Evolutionary conservation across 176 grass and related monocot species (phyloP).

Genomic region (Stipa capillata): DNA sequence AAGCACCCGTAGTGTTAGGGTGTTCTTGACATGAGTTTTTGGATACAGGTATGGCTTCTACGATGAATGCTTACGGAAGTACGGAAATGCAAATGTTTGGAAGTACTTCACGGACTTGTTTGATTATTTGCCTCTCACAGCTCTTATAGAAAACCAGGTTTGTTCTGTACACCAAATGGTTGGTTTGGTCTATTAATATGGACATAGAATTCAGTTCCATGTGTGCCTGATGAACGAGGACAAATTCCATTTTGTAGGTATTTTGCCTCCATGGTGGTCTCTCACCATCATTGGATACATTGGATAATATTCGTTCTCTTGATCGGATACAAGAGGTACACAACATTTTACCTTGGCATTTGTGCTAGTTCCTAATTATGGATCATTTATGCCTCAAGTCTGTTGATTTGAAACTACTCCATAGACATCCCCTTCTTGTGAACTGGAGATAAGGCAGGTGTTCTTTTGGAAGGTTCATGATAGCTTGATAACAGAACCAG

Average conservation of each 20-base stretch:
- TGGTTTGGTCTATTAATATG: not conserved
- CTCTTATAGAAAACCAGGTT: conserved; percentile 99
- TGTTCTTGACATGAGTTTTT: conserved; percentile 31
- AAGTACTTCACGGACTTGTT: conserved; percentile 98
- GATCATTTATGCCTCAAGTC: not conserved
- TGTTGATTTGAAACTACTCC: not conserved
- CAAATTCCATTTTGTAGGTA: conserved; percentile 29
- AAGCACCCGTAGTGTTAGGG: not conserved
- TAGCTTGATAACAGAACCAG: not conserved
- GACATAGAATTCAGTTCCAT: not conserved
- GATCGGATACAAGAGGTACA: conserved; percentile 90
- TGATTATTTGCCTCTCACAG: conserved; percentile 99
- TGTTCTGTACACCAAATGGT: not conserved
- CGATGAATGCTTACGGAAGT: conserved; percentile 97
- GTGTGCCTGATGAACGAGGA: not conserved
- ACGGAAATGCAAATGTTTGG: conserved; percentile 99
- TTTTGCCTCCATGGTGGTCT: conserved; percentile 92
- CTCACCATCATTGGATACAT: conserved; percentile 79
- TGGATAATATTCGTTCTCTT: conserved; percentile 75
- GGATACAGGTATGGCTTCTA: conserved; percentile 94
- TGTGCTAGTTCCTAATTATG: not conserved
- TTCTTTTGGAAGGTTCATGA: not conserved
- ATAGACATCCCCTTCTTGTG: not conserved
- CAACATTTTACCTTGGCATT: not conserved
- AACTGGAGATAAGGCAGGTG: not conserved